These are phyloP conservation scores for Iberis amara DNA, from an alignment of 441 rosid species.

Conservation along the genomic window DNA sequence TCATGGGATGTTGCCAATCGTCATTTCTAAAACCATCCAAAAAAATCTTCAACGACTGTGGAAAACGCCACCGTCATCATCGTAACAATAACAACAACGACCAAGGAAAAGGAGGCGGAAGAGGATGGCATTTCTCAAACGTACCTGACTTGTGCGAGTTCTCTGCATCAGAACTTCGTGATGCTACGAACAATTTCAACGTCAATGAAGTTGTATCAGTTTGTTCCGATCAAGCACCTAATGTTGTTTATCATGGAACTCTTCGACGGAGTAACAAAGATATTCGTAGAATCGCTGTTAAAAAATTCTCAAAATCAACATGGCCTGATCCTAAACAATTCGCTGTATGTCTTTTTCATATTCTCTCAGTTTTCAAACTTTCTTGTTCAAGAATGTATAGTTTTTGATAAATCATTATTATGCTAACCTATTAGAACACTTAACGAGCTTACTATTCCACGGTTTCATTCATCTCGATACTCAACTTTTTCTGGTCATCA, in stretches of 20 bases:
- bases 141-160: conserved; percentile 52
- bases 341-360: conserved; percentile 40
- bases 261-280: conserved; percentile 40
- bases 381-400: too few relatives aligned
- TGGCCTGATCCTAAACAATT: conserved; percentile 94
- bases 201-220: conserved; percentile 64
- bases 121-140: conserved; percentile 30
- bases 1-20: conserved; percentile 83
- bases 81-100: conserved; percentile 7
- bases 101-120: conserved; percentile 1
- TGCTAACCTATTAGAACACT: too few relatives aligned
- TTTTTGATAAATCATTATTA: too few relatives aligned
- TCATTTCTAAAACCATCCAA: conserved; percentile 34
- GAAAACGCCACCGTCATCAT: conserved; percentile 24
- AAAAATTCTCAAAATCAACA: conserved; percentile 60
- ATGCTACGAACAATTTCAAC: conserved; percentile 78
- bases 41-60: conserved; percentile 24
- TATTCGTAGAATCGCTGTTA: conserved; percentile 62
- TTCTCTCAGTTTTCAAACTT: too few relatives aligned
- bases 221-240: conserved; percentile 66
- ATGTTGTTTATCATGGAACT: conserved; percentile 70
- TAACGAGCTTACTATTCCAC: too few relatives aligned
- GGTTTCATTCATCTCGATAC: too few relatives aligned
- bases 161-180: conserved; percentile 63
- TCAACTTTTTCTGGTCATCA: too few relatives aligned